phyloP scores from a whole-genome alignment of 768 basidiomycete genomes.

The Xerocomus potaroensis region DNA sequence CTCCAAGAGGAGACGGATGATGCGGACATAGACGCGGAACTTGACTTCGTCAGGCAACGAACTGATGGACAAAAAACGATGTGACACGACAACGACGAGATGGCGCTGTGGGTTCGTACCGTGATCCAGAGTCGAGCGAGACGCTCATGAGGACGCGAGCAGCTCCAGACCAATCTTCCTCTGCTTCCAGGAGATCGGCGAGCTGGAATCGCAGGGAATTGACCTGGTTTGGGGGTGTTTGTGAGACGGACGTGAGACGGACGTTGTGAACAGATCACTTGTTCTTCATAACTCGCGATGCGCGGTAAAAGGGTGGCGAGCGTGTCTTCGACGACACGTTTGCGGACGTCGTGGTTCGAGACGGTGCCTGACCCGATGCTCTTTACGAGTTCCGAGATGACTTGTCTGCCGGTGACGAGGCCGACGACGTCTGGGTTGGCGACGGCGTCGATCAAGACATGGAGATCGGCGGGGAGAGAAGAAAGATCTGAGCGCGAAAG shows the following conservation, averaged over 20 bases:
- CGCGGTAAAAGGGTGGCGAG: slow-evolving; percentile 68
- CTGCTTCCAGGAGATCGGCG: slow-evolving; percentile 82
- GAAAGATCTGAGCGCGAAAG: slow-evolving; percentile 48
- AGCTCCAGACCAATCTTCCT: slow-evolving; percentile 93
- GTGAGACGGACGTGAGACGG: slow-evolving; percentile 5
- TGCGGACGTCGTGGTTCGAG: slow-evolving; percentile 53
- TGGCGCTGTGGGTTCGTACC: slow-evolving; percentile 43
- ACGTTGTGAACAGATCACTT: slow-evolving; percentile 38
- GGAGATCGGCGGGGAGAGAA: slow-evolving; percentile 52
- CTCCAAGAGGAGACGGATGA: slow-evolving; percentile 90
- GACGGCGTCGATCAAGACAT: slow-evolving; percentile 71
- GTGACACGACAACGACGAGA: slow-evolving; percentile 4
- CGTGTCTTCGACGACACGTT: slow-evolving; percentile 72
- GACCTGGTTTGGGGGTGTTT: slow-evolving; percentile 47
- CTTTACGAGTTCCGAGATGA: slow-evolving; percentile 80
- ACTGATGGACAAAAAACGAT: slow-evolving; percentile 38
- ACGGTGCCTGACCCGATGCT: slow-evolving; percentile 54
- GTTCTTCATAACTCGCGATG: slow-evolving; percentile 92
- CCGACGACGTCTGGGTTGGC: slow-evolving; percentile 79
- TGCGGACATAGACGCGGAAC: slow-evolving; percentile 86
- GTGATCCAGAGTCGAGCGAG: slow-evolving; percentile 82
- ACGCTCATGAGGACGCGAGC: slow-evolving; percentile 91
- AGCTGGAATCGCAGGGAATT: slow-evolving; percentile 81
- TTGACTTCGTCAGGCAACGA: slow-evolving; percentile 78
- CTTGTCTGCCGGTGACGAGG: slow-evolving; percentile 84